Evolutionary conservation across 2,329 filamentous ascomycete species (phyloP).

Genomic region (Pseudocercospora fuligena): DNA sequence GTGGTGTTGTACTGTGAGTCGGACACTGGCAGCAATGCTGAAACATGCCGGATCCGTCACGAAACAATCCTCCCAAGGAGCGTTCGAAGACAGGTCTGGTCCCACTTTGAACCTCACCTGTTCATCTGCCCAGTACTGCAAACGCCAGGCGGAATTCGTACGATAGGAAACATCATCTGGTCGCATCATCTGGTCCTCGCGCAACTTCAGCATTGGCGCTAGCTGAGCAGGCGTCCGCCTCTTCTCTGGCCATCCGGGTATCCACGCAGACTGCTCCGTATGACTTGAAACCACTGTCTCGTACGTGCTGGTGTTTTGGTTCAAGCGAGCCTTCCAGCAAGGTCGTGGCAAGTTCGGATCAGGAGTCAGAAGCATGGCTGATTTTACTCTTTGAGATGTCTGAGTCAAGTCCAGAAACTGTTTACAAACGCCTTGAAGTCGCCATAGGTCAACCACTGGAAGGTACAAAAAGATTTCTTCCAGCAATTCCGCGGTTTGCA

Average conservation of each 20-base stretch:
- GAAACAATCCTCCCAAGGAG: neutral
- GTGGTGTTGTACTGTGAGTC: neutral
- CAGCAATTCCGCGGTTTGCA: slow-evolving; percentile 3
- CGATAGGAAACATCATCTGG: neutral
- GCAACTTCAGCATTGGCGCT: neutral
- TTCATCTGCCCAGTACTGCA: slow-evolving; percentile 1
- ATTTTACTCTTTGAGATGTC: neutral
- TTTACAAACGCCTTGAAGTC: neutral
- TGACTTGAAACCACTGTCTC: neutral
- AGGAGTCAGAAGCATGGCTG: slow-evolving; percentile 1
- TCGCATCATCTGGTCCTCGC: neutral
- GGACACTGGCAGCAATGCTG: neutral
- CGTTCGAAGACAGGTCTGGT: neutral
- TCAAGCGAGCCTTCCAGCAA: neutral
- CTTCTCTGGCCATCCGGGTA: neutral
- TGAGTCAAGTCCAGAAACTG: neutral
- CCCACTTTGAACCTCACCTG: neutral
- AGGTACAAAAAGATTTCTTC: slow-evolving; percentile 6
- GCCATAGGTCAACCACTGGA: neutral
- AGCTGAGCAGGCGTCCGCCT: neutral
- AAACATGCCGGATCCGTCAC: neutral
- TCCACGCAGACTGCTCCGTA: neutral
- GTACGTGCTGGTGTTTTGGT: neutral
- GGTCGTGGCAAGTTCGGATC: neutral
- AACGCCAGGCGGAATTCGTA: neutral